These are phyloP conservation scores for Emericellopsis terricola DNA, from an alignment of 495 filamentous ascomycete species.

Conservation along the genomic window DNA sequence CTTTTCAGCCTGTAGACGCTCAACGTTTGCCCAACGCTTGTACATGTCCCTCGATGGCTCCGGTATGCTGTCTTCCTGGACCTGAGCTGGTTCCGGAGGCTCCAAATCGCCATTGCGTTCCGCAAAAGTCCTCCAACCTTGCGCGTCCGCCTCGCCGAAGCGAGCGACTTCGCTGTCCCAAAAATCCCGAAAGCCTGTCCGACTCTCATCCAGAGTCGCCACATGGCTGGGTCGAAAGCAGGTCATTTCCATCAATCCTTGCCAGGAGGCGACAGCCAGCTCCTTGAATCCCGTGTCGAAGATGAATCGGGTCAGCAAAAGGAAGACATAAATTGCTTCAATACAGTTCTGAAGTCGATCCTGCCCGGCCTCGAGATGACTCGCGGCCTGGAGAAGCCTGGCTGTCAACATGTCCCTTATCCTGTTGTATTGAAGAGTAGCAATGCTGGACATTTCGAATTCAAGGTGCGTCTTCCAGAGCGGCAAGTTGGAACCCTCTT, in stretches of 20 bases:
- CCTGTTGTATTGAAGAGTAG: conserved; percentile 49
- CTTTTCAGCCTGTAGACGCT: conserved; percentile 27
- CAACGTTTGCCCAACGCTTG: conserved; percentile 41
- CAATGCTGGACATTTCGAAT: conserved; percentile 52
- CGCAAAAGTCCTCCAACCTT: conserved; percentile 48
- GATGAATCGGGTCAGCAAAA: conserved; percentile 55
- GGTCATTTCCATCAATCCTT: conserved; percentile 59
- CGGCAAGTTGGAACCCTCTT: conserved; percentile 35
- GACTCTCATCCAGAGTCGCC: conserved; percentile 18
- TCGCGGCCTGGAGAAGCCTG: conserved; percentile 32
- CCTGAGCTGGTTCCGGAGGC: conserved; percentile 17
- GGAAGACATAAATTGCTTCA: conserved; percentile 52
- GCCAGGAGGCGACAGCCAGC: conserved; percentile 63
- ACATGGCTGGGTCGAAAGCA: conserved; percentile 33
- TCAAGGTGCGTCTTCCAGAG: conserved; percentile 64
- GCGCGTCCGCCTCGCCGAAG: conserved; percentile 54
- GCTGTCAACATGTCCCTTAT: conserved; percentile 37
- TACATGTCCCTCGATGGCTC: conserved; percentile 15
- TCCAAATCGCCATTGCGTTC: conserved; percentile 12
- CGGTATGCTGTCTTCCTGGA: too few relatives aligned
- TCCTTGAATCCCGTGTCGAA: conserved; percentile 70
- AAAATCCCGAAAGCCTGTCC: conserved; percentile 48
- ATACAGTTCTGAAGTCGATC: conserved; percentile 15
- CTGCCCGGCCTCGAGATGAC: conserved; percentile 10
- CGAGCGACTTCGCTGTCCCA: conserved; percentile 79